These are phyloP conservation scores for Pholiota molesta DNA, from an alignment of 768 basidiomycete species.

Conservation along the genomic window DNA sequence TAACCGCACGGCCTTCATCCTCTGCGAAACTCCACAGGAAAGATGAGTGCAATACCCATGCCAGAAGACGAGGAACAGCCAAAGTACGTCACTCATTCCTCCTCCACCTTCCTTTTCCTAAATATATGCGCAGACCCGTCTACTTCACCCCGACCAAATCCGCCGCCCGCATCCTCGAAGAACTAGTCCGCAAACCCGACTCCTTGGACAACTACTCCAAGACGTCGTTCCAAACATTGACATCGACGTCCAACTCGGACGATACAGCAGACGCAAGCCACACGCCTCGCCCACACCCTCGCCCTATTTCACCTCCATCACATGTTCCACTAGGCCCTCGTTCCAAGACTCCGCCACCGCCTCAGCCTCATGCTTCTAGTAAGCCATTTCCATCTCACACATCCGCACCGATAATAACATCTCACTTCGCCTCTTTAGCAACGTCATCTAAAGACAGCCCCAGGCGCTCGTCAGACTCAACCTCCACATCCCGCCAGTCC, in stretches of 20 bases:
- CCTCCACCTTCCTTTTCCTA: background rate
- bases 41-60: too few species aligned
- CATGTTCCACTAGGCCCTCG: background rate
- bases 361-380: background rate
- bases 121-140: background rate
- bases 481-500: background rate
- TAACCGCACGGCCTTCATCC: too few species aligned
- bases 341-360: background rate
- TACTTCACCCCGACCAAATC: slow-evolving; percentile 14
- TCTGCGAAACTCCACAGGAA: too few species aligned
- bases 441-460: background rate
- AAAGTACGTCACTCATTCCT: background rate
- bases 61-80: background rate
- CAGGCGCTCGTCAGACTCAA: background rate
- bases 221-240: background rate
- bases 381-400: background rate
- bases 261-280: background rate
- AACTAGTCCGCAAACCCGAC: slow-evolving; percentile 12
- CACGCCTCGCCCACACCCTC: background rate
- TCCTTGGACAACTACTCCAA: background rate
- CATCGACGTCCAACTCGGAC: background rate
- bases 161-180: slow-evolving; percentile 16
- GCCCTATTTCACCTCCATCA: background rate
- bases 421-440: too few species aligned
- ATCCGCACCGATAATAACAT: too few species aligned